These are phyloP conservation scores for Arthrobotrys conoides DNA, from an alignment of 2,329 filamentous ascomycete genomes.

Conservation along the genomic window DNA sequence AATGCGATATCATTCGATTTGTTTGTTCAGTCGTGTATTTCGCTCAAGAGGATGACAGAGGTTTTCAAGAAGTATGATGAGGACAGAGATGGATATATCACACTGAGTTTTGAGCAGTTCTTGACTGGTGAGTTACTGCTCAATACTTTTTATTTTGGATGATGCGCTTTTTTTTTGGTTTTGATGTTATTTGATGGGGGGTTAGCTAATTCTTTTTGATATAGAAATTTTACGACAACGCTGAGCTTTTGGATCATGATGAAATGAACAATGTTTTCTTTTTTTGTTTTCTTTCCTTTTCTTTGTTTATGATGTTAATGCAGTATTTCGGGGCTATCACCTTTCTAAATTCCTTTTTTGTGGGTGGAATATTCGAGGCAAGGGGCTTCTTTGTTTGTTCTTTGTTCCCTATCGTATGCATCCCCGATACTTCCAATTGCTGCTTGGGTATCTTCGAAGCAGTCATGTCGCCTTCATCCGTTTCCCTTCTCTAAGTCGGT, in stretches of 20 bases:
- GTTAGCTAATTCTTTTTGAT: conserved; percentile 4
- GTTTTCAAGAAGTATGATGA: conserved; percentile 99
- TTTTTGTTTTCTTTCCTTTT: neutral
- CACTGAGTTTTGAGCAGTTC: conserved; percentile 85
- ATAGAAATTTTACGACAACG: conserved; percentile 63
- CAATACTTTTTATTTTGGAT: conserved; percentile 12
- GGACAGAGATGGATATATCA: conserved; percentile 93
- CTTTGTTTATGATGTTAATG: conserved; percentile 23
- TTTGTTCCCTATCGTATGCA: neutral
- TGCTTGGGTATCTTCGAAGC: conserved; percentile 15
- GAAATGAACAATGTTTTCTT: conserved; percentile 27
- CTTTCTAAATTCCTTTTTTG: conserved; percentile 12
- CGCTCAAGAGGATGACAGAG: conserved; percentile 97
- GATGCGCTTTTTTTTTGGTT: neutral
- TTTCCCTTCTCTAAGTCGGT: neutral
- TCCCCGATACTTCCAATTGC: neutral
- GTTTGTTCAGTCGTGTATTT: conserved; percentile 98
- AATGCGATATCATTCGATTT: conserved; percentile 78
- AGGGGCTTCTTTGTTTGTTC: conserved; percentile 26
- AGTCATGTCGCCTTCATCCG: conserved; percentile 7
- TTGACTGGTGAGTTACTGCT: conserved; percentile 72
- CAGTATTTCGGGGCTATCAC: neutral
- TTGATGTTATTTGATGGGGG: neutral
- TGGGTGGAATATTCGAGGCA: conserved; percentile 13
- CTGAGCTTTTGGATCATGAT: conserved; percentile 36